A percentile compares a stretch with the other conserved stretches of the same genome.
Conservation (phyloP, 2,329 filamentous ascomycete species). For the Calonectria hawksworthii region DNA sequence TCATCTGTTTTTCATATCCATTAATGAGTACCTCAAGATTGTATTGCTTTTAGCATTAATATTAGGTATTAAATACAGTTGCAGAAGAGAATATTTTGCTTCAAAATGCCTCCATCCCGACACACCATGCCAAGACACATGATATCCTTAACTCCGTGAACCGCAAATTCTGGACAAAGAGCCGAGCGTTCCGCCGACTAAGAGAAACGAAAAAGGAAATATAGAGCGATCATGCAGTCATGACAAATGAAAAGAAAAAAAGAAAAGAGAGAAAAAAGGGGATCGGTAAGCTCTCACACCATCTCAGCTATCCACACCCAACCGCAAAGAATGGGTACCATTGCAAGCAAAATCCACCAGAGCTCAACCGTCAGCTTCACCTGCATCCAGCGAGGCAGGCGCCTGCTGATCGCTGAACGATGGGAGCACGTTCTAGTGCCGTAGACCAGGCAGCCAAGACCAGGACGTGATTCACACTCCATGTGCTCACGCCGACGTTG, state of each 20-base stretch:
- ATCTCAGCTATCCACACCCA: slow-evolving; percentile 53
- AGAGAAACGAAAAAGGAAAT: not conserved
- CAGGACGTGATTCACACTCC: slow-evolving; percentile 71
- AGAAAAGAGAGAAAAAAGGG: not conserved
- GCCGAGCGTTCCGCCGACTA: not conserved
- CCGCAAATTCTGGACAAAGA: not conserved
- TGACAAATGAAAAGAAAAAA: not conserved
- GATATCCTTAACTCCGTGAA: not conserved
- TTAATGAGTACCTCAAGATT: not conserved
- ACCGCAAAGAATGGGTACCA: slow-evolving; percentile 56
- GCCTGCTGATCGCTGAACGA: slow-evolving; percentile 60
- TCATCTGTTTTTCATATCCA: not conserved
- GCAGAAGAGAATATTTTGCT: not conserved
- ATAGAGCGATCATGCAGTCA: not conserved
- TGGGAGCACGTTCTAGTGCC: slow-evolving; percentile 64
- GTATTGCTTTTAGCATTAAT: not conserved
- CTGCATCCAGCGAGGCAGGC: slow-evolving; percentile 60
- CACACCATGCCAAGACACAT: not conserved
- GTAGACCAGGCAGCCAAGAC: slow-evolving; percentile 68
- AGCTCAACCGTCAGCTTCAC: slow-evolving; percentile 60
- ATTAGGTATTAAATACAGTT: not conserved
- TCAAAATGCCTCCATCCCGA: not conserved
- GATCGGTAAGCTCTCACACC: not conserved
- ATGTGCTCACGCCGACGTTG: slow-evolving; percentile 70
- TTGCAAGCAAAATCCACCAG: slow-evolving; percentile 63